Conservation (phyloP, 352 stramenopile species). For the Globisporangium middletonii region DNA sequence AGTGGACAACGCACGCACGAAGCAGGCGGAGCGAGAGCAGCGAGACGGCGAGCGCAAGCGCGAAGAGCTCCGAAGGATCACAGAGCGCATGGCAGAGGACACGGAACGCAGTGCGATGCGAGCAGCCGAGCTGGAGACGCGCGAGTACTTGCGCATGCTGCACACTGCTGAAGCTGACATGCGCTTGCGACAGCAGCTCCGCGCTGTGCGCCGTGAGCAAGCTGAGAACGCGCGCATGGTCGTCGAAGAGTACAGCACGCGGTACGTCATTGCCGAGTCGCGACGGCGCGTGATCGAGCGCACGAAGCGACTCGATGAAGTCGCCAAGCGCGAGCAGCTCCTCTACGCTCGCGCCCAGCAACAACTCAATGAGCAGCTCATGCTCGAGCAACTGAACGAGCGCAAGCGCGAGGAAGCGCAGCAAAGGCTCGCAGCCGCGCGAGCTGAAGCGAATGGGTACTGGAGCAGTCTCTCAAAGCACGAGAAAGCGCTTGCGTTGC, state of each 20-base stretch:
- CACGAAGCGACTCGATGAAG: slow-evolving; percentile 23
- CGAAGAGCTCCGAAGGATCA: slow-evolving; percentile 10
- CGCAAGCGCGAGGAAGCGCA: slow-evolving; percentile 25
- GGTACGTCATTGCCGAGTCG: slow-evolving; percentile 40
- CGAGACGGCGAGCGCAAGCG: slow-evolving; percentile 13
- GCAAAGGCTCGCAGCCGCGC: slow-evolving; percentile 14
- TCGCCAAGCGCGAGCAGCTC: slow-evolving; percentile 29
- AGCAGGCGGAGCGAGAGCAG: slow-evolving; percentile 4
- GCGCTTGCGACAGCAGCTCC: slow-evolving; percentile 24
- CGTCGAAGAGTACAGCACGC: slow-evolving; percentile 48
- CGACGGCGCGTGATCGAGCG: slow-evolving; percentile 26
- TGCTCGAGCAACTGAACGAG: slow-evolving; percentile 21
- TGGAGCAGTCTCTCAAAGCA: slow-evolving; percentile 26
- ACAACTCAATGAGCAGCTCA: slow-evolving; percentile 19
- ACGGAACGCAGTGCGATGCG: slow-evolving; percentile 35
- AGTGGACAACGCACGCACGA: slow-evolving; percentile 15
- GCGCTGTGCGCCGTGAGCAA: slow-evolving; percentile 26
- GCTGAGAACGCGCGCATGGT: slow-evolving; percentile 45
- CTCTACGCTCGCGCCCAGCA: slow-evolving; percentile 23
- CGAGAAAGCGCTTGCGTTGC: slow-evolving; percentile 16
- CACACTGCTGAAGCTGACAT: slow-evolving; percentile 27
- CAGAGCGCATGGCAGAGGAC: slow-evolving; percentile 26
- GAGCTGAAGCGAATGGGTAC: slow-evolving; percentile 19
- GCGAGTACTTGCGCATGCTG: slow-evolving; percentile 38
- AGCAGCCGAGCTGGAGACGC: slow-evolving; percentile 36